Base-by-base conservation (phyloP, 768 basidiomycete genomes). In the Amyloporia xantha region DNA sequence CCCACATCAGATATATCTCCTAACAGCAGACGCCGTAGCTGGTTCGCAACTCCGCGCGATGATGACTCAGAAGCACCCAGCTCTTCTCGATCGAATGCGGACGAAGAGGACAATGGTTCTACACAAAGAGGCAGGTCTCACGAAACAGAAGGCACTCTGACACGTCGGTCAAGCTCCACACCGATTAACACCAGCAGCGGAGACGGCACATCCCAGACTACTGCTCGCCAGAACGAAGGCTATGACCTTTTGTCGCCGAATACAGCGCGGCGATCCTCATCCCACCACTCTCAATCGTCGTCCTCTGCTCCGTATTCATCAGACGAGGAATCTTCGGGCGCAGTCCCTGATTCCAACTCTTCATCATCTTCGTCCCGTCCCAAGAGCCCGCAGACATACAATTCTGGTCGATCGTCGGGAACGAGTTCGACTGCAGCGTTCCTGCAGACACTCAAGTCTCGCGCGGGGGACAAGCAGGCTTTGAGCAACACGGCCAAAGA, bases 401-500 rank as follows among this genome's bases (percentile, higher is more conserved):
- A 41, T 48, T 43, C 53, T 6, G 33, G 39, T 19, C 57, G 59
- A 51, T 47, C 66, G 61, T 44, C 49, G 20, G 54, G 54, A 12
- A 51, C 67, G n/a, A 76, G 74, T 47, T 71, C 82, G 20, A 66
- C 76, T 1, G 55, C 76, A n/a, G 68, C 83, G 15, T 86, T 96
- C 69, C 76, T 95, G 41, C 79, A 86, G 15, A 82, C 85, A 20
- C 74, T 90, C 45, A 87, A 86, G 62, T 80, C 88, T 5, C 84
- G 84, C 37, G 79, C 83, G 0, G 70, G 68, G 2, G 93, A 94
- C 65, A 94, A 91, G 62, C 86, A 93, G 63, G 87, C 88, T 5
- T 69, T 94, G 38, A 84, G 82, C 54, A 84, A 87, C 57, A 81
- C 86, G 0, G 89, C 92, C 11, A 87, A 85, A 62, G 94, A 96